Evolutionary conservation across 1,139 yeast species (phyloP).

Genomic region (Candida albicans): DNA sequence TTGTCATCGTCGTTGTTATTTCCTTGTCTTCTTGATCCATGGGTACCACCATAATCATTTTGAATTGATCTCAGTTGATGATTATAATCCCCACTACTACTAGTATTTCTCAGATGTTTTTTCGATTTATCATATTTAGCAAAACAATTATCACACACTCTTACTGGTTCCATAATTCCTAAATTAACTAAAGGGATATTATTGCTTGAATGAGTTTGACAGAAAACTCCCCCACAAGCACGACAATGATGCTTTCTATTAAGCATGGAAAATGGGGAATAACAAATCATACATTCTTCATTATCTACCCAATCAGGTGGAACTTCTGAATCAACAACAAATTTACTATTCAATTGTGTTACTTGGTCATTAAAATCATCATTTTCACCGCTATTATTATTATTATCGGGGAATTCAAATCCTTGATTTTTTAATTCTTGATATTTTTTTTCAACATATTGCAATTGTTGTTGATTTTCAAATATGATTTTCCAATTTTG

Average conservation of each 20-base stretch:
- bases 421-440: conserved; percentile 62
- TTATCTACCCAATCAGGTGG: conserved; percentile 99
- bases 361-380: conserved; percentile 25
- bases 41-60: not conserved
- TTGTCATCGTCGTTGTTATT: conserved; percentile 18
- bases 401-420: conserved; percentile 61
- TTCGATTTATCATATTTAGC: conserved; percentile 43
- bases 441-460: conserved; percentile 65
- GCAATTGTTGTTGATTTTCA: conserved; percentile 64
- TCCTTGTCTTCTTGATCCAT: conserved; percentile 1
- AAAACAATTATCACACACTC: conserved; percentile 92
- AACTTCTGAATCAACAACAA: conserved; percentile 76
- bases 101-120: not conserved
- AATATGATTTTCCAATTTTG: conserved; percentile 81
- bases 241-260: conserved; percentile 96
- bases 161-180: conserved; percentile 85
- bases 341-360: conserved; percentile 42
- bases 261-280: conserved; percentile 72
- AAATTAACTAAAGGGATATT: conserved; percentile 70
- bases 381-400: conserved; percentile 33
- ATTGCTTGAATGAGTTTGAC: conserved; percentile 79
- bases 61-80: conserved; percentile 1
- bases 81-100: not conserved
- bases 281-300: conserved; percentile 94
- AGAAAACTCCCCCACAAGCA: conserved; percentile 93